phyloP scores from a whole-genome alignment of 768 basidiomycete species.

The Boletellus ananiceps region DNA sequence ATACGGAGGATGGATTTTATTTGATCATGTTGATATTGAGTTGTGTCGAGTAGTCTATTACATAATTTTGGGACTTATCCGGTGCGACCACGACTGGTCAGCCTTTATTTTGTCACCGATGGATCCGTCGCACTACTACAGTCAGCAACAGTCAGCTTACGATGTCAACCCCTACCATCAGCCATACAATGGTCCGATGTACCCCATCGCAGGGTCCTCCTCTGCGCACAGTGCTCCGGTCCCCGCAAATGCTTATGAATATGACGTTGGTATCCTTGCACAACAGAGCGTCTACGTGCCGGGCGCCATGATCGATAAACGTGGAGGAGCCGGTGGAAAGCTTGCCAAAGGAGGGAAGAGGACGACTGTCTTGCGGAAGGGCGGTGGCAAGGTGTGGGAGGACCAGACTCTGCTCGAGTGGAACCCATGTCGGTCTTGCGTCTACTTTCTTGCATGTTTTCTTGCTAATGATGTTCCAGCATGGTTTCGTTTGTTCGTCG shows the following conservation, averaged over 20 bases:
- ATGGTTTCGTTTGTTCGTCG: conserved; percentile 97
- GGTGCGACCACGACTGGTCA: background rate
- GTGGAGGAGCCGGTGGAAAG: conserved; percentile 81
- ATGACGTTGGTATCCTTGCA: conserved; percentile 85
- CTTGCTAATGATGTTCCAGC: conserved; percentile 41
- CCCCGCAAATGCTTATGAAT: conserved; percentile 88
- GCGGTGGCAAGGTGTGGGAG: conserved; percentile 96
- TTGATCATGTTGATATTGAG: conserved; percentile 29
- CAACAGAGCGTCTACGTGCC: conserved; percentile 92
- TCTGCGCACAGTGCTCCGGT: conserved; percentile 72
- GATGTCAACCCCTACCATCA: conserved; percentile 82
- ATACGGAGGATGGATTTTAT: conserved; percentile 15
- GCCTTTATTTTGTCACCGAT: conserved; percentile 14
- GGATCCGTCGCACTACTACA: conserved; percentile 40
- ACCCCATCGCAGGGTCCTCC: conserved; percentile 58
- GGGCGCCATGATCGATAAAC: conserved; percentile 85
- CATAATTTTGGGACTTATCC: conserved; percentile 3
- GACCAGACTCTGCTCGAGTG: conserved; percentile 96
- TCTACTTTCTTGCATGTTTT: background rate
- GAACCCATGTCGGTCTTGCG: conserved; percentile 76
- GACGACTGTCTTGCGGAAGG: conserved; percentile 91
- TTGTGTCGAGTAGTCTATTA: conserved; percentile 8
- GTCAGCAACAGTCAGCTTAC: conserved; percentile 47
- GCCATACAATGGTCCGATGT: conserved; percentile 73
- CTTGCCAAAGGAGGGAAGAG: conserved; percentile 88